Percentiles rank a stretch among this genome's conserved stretches.
Conservation (phyloP, 2,329 filamentous ascomycete genomes). For the Balansia obtecta region DNA sequence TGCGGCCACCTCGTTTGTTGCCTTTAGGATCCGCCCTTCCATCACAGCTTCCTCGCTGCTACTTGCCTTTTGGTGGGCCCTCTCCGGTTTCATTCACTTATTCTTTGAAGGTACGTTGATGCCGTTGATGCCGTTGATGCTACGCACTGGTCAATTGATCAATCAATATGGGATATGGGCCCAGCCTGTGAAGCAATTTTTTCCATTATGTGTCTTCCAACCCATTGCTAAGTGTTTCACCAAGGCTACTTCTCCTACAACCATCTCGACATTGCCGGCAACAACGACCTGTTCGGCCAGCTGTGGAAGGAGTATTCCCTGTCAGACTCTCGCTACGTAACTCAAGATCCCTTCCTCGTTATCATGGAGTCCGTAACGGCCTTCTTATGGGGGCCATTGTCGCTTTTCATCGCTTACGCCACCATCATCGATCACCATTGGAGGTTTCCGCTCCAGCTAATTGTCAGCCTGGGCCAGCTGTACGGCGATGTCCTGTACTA, state of each 20-base stretch:
- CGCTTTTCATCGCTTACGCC: constrained; percentile 31
- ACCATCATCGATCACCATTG: constrained; percentile 31
- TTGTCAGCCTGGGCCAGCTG: constrained; percentile 33
- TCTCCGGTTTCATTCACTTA: constrained; percentile 45
- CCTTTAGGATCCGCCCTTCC: too few relatives aligned
- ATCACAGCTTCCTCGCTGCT: constrained; percentile 19
- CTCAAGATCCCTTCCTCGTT: constrained; percentile 39
- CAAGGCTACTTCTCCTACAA: constrained; percentile 37
- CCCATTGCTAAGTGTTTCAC: too few relatives aligned
- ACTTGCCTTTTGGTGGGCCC: constrained; percentile 61
- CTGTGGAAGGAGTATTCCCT: constrained; percentile 47
- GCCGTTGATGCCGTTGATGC: background rate
- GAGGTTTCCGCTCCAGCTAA: constrained; percentile 34
- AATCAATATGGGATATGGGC: too few relatives aligned
- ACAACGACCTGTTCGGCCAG: constrained; percentile 34
- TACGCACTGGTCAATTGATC: too few relatives aligned
- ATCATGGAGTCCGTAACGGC: constrained; percentile 44
- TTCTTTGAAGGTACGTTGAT: constrained; percentile 27
- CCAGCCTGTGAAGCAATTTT: too few relatives aligned
- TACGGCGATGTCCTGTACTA: constrained; percentile 44
- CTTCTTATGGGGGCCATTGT: constrained; percentile 39
- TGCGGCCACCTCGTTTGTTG: too few relatives aligned
- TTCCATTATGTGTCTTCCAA: too few relatives aligned
- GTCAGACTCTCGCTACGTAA: constrained; percentile 43
- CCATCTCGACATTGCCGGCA: constrained; percentile 26